Evolutionary conservation across 768 basidiomycete species (phyloP).

Genomic region (Lactarius sanguifluus): DNA sequence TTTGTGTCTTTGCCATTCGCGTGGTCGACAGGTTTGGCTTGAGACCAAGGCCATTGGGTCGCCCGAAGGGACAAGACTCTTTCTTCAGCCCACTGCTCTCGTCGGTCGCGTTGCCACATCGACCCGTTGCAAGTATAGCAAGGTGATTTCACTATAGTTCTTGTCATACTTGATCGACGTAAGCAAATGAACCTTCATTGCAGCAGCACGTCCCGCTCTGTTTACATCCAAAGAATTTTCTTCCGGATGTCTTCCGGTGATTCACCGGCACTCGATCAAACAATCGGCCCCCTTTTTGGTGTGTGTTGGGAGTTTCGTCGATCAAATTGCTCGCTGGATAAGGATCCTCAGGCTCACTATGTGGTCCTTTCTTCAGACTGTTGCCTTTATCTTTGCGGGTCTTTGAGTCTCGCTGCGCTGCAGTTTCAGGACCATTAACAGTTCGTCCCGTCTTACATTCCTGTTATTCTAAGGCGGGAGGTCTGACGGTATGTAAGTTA

Average conservation of each 20-base stretch:
- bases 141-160: not conserved
- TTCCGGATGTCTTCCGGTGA: not conserved
- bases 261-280: not conserved
- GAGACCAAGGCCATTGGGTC: too few species aligned
- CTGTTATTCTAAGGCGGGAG: not conserved
- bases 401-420: not conserved
- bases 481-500: not conserved
- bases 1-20: not conserved
- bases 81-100: too few species aligned
- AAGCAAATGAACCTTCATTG: not conserved
- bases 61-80: too few species aligned
- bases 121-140: too few species aligned
- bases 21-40: too few species aligned
- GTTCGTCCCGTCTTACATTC: not conserved
- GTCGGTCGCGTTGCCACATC: too few species aligned
- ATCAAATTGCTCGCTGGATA: not conserved
- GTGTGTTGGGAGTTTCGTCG: not conserved
- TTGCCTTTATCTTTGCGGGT: not conserved
- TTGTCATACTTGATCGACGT: not conserved
- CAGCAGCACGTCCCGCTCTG: not conserved
- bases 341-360: not conserved
- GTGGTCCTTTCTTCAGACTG: not conserved
- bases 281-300: not conserved
- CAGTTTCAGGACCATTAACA: not conserved
- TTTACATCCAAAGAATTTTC: too few species aligned